phyloP scores from a whole-genome alignment of 805 yeast species.

The Spathaspora arborariae region DNA sequence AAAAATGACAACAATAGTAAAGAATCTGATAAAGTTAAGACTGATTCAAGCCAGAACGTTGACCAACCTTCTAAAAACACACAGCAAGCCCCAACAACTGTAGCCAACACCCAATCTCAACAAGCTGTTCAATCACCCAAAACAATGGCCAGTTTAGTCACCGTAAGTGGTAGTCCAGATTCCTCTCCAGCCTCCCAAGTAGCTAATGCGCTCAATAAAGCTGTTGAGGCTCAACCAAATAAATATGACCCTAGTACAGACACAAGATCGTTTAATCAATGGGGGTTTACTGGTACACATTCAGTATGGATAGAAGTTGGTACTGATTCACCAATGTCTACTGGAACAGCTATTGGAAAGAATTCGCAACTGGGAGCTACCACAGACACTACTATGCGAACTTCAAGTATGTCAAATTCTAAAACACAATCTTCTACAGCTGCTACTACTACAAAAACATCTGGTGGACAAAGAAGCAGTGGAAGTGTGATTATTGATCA shows the following conservation, averaged over 20 bases:
- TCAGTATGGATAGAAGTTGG: constrained; percentile 27
- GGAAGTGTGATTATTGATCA: constrained; percentile 11
- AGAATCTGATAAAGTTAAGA: not conserved
- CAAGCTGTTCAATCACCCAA: constrained; percentile 4
- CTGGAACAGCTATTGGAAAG: constrained; percentile 4
- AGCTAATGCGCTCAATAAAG: not conserved
- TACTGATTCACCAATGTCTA: not conserved
- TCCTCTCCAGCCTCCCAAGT: not conserved
- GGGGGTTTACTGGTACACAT: constrained; percentile 41
- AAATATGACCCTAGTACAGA: constrained; percentile 8
- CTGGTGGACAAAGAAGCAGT: constrained; percentile 16
- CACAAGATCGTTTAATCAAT: constrained; percentile 27
- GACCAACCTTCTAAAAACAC: not conserved
- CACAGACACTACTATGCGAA: not conserved
- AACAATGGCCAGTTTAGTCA: not conserved
- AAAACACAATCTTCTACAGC: constrained; percentile 7
- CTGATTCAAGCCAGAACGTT: not conserved
- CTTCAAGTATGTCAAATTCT: constrained; percentile 7
- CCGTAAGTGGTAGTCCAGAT: not conserved
- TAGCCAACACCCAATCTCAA: constrained; percentile 1
- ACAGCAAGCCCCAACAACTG: not conserved
- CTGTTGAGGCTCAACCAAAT: not conserved
- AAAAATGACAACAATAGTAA: constrained; percentile 1
- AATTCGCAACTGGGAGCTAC: not conserved
- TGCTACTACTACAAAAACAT: constrained; percentile 13